Evolutionary conservation across 352 stramenopile species (phyloP).

Genomic region (Globisporangium heterothallicum): DNA sequence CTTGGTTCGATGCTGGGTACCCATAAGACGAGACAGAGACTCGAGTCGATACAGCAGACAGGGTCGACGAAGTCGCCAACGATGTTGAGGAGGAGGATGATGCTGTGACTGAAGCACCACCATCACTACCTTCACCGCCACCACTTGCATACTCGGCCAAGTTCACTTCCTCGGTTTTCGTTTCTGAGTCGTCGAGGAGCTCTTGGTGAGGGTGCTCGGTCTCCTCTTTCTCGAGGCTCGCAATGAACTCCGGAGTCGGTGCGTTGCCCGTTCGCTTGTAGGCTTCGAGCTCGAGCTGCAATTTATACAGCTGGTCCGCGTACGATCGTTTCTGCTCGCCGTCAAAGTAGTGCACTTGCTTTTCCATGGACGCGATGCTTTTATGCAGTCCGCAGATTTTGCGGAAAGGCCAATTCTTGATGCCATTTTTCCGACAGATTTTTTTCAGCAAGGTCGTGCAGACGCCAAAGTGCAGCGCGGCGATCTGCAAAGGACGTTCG

Average conservation of each 20-base stretch:
- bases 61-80: not conserved
- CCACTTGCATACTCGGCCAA: not conserved
- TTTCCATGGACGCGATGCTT: constrained; percentile 54
- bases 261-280: constrained; percentile 45
- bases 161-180: constrained; percentile 5
- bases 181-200: not conserved
- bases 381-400: constrained; percentile 52
- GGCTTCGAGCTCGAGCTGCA: constrained; percentile 34
- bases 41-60: constrained; percentile 6
- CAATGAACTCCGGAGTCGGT: constrained; percentile 22
- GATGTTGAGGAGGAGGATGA: not conserved
- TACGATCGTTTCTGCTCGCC: constrained; percentile 47
- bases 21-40: constrained; percentile 9
- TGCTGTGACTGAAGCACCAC: not conserved
- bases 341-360: constrained; percentile 60
- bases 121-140: not conserved
- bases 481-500: constrained; percentile 44
- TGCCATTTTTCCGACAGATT: constrained; percentile 56
- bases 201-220: constrained; percentile 2
- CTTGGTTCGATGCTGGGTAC: constrained; percentile 1
- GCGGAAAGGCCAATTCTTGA: constrained; percentile 56
- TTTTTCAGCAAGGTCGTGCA: constrained; percentile 70
- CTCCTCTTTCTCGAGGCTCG: constrained; percentile 1
- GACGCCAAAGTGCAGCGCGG: constrained; percentile 46
- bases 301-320: constrained; percentile 36